phyloP scores from a whole-genome alignment of 2,329 filamentous ascomycete genomes.

The Cladosporium sp. region DNA sequence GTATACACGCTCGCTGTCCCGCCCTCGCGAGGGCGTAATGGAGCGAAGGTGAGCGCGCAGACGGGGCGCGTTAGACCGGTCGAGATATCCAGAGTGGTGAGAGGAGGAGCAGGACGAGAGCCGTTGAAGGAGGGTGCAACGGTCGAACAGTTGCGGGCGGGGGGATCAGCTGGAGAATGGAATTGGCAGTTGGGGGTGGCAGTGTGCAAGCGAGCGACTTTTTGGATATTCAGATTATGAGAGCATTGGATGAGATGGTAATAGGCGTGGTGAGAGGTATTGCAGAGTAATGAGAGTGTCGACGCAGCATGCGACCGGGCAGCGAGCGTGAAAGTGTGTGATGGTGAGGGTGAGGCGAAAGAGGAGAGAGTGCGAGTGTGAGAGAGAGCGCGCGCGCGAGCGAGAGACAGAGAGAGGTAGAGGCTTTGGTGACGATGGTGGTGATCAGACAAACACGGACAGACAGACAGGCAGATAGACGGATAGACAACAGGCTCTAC shows the following conservation, averaged over 20 bases:
- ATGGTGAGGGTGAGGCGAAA: too few species aligned
- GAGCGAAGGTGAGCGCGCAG: slow-evolving; percentile 2
- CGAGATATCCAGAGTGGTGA: slow-evolving; percentile 5
- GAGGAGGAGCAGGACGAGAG: not conserved
- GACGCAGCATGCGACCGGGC: too few species aligned
- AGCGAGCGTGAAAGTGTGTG: too few species aligned
- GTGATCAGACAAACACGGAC: not conserved
- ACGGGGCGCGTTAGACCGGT: not conserved
- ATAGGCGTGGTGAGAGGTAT: not conserved
- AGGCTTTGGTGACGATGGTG: not conserved
- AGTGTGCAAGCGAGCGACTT: slow-evolving; percentile 6
- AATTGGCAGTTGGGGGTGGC: not conserved
- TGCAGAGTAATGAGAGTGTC: not conserved
- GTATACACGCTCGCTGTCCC: not conserved
- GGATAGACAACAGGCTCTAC: too few species aligned
- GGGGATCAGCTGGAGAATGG: not conserved
- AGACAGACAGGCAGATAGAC: not conserved
- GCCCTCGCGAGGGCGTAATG: not conserved
- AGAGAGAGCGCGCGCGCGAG: not conserved
- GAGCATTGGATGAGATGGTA: not conserved
- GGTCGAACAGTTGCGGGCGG: not conserved
- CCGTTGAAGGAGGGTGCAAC: slow-evolving; percentile 9
- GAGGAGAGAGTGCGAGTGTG: too few species aligned
- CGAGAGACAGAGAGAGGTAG: not conserved
- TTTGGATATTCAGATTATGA: not conserved